A percentile compares a stretch with the other conserved stretches of the same genome.
Evolutionary conservation across 2,329 filamentous ascomycete genomes (phyloP).

Genomic region (Colletotrichum gloeosporioides): DNA sequence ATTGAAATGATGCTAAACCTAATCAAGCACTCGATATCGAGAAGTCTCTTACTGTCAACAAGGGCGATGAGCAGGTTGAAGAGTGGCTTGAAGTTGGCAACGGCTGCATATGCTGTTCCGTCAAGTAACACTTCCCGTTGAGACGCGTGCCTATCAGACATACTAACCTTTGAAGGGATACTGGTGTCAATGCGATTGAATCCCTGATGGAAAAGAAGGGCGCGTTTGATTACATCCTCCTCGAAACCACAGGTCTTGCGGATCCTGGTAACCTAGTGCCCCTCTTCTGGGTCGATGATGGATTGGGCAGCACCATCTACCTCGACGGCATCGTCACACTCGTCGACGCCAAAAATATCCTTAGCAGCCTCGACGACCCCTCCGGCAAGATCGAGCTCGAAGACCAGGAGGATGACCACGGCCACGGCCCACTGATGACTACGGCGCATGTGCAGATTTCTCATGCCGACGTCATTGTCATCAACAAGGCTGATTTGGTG

Average conservation of each 20-base stretch:
- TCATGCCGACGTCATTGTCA: slow-evolving; percentile 91
- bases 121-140: slow-evolving; percentile 66
- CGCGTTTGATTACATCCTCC: slow-evolving; percentile 94
- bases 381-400: slow-evolving; percentile 50
- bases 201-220: slow-evolving; percentile 93
- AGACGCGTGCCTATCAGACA: background rate
- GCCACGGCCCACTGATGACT: slow-evolving; percentile 75
- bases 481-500: slow-evolving; percentile 94
- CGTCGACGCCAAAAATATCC: slow-evolving; percentile 92
- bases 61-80: slow-evolving; percentile 81
- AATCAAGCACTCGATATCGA: slow-evolving; percentile 87
- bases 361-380: slow-evolving; percentile 80
- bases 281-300: slow-evolving; percentile 97
- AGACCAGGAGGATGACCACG: slow-evolving; percentile 43
- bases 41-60: slow-evolving; percentile 90
- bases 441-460: slow-evolving; percentile 97
- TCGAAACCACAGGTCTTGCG: slow-evolving; percentile 94
- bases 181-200: slow-evolving; percentile 93
- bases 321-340: slow-evolving; percentile 96
- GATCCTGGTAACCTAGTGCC: slow-evolving; percentile 96
- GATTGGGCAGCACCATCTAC: slow-evolving; percentile 92
- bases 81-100: slow-evolving; percentile 98
- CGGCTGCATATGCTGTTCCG: slow-evolving; percentile 96
- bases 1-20: background rate
- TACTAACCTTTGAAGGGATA: slow-evolving; percentile 65